These are phyloP conservation scores for Mrakia gelida DNA, from an alignment of 768 basidiomycete species.

Conservation along the genomic window DNA sequence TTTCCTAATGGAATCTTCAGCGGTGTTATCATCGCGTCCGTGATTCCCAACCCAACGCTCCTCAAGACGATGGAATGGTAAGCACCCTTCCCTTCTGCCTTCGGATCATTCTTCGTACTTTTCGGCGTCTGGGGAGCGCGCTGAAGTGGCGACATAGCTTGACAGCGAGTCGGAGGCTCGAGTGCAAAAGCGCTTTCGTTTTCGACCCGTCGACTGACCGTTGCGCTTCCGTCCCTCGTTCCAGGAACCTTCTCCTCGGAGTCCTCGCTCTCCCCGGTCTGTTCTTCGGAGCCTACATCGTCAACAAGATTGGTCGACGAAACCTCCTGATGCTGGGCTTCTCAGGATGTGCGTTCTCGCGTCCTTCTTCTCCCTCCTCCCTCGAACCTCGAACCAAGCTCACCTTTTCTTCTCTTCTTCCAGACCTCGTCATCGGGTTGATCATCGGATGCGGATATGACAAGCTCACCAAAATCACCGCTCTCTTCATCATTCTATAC, in stretches of 20 bases:
- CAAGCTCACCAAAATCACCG: conserved; percentile 59
- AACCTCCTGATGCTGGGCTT: conserved; percentile 52
- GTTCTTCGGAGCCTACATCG: conserved; percentile 46
- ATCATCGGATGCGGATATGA: conserved; percentile 55
- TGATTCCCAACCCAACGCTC: conserved; percentile 52
- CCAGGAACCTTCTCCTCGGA: conserved; percentile 58
- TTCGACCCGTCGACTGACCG: too few relatives aligned
- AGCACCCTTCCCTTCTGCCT: too few relatives aligned
- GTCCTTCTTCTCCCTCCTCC: too few relatives aligned
- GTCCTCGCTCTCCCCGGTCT: conserved; percentile 60
- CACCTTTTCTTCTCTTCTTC: too few relatives aligned
- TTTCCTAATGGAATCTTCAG: conserved; percentile 62
- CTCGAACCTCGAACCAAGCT: too few relatives aligned
- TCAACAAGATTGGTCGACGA: conserved; percentile 49
- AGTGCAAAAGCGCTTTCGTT: too few relatives aligned
- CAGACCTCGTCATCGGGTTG: background rate
- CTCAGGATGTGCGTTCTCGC: conserved; percentile 51
- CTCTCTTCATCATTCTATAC: conserved; percentile 66
- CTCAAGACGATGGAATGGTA: conserved; percentile 60
- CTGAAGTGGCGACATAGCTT: too few relatives aligned
- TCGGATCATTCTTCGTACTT: too few relatives aligned
- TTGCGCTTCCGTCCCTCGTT: background rate
- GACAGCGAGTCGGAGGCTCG: too few relatives aligned
- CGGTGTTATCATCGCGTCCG: conserved; percentile 61
- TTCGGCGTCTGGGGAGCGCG: too few relatives aligned